phyloP scores from a whole-genome alignment of 148 eudicot genomes.

The Fallopia convolvulus region DNA sequence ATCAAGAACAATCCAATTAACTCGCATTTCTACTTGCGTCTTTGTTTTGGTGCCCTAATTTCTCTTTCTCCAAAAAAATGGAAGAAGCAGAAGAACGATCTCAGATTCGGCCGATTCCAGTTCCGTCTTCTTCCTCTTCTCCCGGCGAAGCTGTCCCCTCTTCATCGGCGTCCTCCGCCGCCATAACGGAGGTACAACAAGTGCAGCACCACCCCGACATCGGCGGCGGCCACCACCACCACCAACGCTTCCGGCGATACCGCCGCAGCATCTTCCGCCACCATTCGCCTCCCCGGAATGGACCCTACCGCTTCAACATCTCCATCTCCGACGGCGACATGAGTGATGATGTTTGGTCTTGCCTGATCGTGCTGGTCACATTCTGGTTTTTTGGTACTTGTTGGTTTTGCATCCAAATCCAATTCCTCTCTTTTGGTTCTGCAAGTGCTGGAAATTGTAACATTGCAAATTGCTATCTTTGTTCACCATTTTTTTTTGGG shows the following conservation, averaged over 20 bases:
- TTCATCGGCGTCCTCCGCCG: conserved; percentile 6
- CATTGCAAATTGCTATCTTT: neutral
- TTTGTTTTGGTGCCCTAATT: too few species aligned
- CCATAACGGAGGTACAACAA: neutral
- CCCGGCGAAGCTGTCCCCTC: conserved; percentile 12
- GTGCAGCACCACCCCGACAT: neutral
- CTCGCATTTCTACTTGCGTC: too few species aligned
- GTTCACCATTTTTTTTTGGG: neutral
- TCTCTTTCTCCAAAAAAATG: neutral
- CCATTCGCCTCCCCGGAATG: conserved; percentile 3
- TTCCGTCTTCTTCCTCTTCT: conserved; percentile 10
- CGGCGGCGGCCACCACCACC: conserved; percentile 8
- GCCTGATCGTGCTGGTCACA: conserved; percentile 33
- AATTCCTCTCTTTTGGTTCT: neutral
- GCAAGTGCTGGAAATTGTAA: neutral
- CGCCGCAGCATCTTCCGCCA: conserved; percentile 9
- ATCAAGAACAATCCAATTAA: too few species aligned
- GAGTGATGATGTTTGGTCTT: conserved; percentile 41
- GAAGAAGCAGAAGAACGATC: neutral
- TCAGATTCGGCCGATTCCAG: neutral
- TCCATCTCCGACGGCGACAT: conserved; percentile 17
- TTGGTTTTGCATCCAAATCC: neutral
- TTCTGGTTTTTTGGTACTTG: conserved; percentile 47
- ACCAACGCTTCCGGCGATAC: neutral
- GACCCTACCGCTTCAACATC: conserved; percentile 20